A percentile compares a stretch with the other conserved stretches of the same genome.
These are phyloP conservation scores for Pseudogymnoascus sp. DNA, from an alignment of 2,329 filamentous ascomycete genomes.

Conservation along the genomic window DNA sequence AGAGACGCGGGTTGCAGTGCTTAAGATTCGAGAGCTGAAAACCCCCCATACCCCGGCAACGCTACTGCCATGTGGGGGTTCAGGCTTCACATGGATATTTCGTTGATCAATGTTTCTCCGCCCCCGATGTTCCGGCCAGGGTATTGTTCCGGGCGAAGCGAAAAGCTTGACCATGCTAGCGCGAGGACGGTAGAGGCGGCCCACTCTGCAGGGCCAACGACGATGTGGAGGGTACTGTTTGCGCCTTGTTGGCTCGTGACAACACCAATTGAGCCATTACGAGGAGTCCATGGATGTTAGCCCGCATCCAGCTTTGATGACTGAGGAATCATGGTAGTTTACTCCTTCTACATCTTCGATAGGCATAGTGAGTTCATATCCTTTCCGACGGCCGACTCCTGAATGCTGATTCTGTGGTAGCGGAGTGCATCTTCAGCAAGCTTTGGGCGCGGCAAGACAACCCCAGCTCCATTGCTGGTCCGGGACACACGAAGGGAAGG, in stretches of 20 bases:
- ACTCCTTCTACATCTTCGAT: conserved; percentile 98
- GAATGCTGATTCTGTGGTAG: conserved; percentile 40
- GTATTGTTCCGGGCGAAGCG: conserved; percentile 7
- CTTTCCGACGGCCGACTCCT: conserved; percentile 4
- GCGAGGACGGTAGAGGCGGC: not conserved
- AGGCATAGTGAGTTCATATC: conserved; percentile 65
- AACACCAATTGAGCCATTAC: conserved; percentile 8
- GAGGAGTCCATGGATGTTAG: conserved; percentile 8
- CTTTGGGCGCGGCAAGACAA: conserved; percentile 53
- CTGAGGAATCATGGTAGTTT: conserved; percentile 70
- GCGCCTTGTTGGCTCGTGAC: conserved; percentile 7
- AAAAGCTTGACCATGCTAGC: conserved; percentile 8
- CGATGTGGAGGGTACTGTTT: conserved; percentile 9
- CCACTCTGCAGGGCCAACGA: conserved; percentile 2
- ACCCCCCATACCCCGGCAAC: not conserved
- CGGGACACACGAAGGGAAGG: conserved; percentile 37
- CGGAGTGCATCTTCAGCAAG: conserved; percentile 94
- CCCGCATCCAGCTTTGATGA: conserved; percentile 3
- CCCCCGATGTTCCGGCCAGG: not conserved
- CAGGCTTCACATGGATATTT: conserved; percentile 2
- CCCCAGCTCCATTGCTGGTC: conserved; percentile 37
- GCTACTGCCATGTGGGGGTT: conserved; percentile 8
- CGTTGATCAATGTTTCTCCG: conserved; percentile 3
- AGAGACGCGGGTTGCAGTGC: not conserved
- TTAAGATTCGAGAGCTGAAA: not conserved